Evolutionary conservation across 2,329 filamentous ascomycete species (phyloP).

Genomic region (Metarhizium robertsii): DNA sequence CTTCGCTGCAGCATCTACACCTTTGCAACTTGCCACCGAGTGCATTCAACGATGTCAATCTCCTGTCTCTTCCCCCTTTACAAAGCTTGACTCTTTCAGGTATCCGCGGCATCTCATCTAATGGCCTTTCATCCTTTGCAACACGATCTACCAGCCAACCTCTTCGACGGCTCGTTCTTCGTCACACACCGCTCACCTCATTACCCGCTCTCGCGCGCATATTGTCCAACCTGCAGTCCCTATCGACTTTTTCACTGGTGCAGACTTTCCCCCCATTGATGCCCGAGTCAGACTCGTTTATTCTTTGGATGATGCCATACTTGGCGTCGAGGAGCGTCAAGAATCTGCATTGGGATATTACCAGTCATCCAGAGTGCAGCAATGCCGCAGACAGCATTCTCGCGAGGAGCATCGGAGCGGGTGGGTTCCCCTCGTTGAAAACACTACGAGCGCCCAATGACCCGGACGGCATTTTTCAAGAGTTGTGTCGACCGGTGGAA

Average conservation of each 20-base stretch:
- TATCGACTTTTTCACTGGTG: slow-evolving; percentile 43
- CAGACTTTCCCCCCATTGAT: slow-evolving; percentile 47
- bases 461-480: slow-evolving; percentile 59
- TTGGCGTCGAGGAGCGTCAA: slow-evolving; percentile 45
- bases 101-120: slow-evolving; percentile 45
- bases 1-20: slow-evolving; percentile 48
- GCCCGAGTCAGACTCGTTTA: slow-evolving; percentile 41
- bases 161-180: slow-evolving; percentile 42
- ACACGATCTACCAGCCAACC: slow-evolving; percentile 35
- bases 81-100: slow-evolving; percentile 45
- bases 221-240: slow-evolving; percentile 41
- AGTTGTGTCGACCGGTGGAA: slow-evolving; percentile 54
- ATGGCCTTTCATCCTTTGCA: slow-evolving; percentile 48
- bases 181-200: slow-evolving; percentile 46
- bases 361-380: slow-evolving; percentile 33
- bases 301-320: slow-evolving; percentile 55
- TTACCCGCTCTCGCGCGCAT: slow-evolving; percentile 50
- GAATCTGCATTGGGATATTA: slow-evolving; percentile 57
- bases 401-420: slow-evolving; percentile 49
- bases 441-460: slow-evolving; percentile 58
- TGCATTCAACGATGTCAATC: slow-evolving; percentile 47
- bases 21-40: slow-evolving; percentile 45
- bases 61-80: slow-evolving; percentile 46
- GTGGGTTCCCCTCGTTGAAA: slow-evolving; percentile 53
- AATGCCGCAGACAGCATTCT: slow-evolving; percentile 52